Conservation (phyloP, 1,284 basidiomycete species). For the Cutaneotrichosporon cutaneum region DNA sequence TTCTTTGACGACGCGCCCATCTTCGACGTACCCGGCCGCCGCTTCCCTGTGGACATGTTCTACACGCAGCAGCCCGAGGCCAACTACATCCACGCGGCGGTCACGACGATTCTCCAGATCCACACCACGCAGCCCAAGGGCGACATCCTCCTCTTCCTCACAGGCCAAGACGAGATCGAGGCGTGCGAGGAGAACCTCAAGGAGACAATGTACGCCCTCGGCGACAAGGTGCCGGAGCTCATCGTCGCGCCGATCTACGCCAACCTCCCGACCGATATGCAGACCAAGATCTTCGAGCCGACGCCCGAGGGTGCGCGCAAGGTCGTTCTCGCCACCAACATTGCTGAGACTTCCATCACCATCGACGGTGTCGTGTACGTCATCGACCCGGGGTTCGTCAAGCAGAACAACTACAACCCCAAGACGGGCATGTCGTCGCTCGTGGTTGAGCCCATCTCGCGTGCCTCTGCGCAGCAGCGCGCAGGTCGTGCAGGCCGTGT, state of each 20-base stretch:
- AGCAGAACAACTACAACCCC: slow-evolving; percentile 96
- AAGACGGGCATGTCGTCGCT: slow-evolving; percentile 94
- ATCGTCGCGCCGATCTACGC: slow-evolving; percentile 98
- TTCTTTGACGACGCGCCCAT: slow-evolving; percentile 94
- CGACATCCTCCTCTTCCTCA: slow-evolving; percentile 97
- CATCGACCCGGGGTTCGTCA: slow-evolving; percentile 96
- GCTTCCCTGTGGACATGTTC: slow-evolving; percentile 97
- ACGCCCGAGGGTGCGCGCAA: slow-evolving; percentile 95
- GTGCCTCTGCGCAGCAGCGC: slow-evolving; percentile 94
- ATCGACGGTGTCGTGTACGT: slow-evolving; percentile 98
- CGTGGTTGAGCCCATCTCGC: slow-evolving; percentile 89
- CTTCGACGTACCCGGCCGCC: slow-evolving; percentile 93
- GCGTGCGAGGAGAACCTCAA: slow-evolving; percentile 92
- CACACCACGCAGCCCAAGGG: slow-evolving; percentile 97
- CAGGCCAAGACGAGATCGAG: slow-evolving; percentile 99
- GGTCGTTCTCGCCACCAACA: slow-evolving; percentile 96
- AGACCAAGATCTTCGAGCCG: slow-evolving; percentile 98
- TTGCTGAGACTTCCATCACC: slow-evolving; percentile 96
- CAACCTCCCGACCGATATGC: slow-evolving; percentile 97
- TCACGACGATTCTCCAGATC: slow-evolving; percentile 98
- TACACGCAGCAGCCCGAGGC: slow-evolving; percentile 97
- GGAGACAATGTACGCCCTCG: slow-evolving; percentile 89
- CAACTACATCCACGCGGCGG: slow-evolving; percentile 96
- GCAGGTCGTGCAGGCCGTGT: slow-evolving; percentile 96
- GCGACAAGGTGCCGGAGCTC: slow-evolving; percentile 92